Conservation (phyloP, 2,329 filamentous ascomycete genomes). For the Ophiostoma novo-ulmi region DNA sequence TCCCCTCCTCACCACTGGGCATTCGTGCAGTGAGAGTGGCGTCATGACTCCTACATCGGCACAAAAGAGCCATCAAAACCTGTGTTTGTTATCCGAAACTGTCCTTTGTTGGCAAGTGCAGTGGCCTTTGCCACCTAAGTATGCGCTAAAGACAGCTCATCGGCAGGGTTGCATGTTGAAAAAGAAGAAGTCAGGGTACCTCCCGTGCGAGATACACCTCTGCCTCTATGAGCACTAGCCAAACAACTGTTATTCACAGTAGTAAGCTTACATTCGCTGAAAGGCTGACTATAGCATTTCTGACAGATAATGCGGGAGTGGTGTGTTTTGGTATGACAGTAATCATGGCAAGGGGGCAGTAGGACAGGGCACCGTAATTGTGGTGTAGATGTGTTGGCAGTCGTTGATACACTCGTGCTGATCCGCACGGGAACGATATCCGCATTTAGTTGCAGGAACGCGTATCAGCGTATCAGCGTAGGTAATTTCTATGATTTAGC, state of each 20-base stretch:
- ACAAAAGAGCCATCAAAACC: background rate
- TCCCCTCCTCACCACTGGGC: background rate
- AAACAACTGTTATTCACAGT: background rate
- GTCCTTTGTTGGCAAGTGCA: background rate
- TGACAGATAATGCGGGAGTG: background rate
- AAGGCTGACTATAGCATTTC: background rate
- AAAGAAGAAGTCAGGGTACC: too few relatives aligned
- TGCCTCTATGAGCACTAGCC: background rate
- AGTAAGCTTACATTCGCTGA: slow-evolving; percentile 6
- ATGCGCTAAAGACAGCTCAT: background rate
- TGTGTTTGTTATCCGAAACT: background rate
- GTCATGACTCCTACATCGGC: background rate
- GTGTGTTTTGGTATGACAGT: background rate
- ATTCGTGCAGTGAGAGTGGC: background rate
- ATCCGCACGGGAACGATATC: background rate
- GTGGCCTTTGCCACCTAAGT: background rate
- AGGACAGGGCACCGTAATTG: background rate
- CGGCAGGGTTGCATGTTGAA: too few relatives aligned
- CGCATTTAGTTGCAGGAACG: background rate
- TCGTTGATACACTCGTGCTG: background rate
- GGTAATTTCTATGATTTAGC: background rate
- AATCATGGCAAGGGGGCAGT: background rate
- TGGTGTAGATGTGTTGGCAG: background rate
- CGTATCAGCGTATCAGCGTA: background rate
- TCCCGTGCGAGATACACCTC: background rate